These are phyloP conservation scores for Kazachstania kunashirensis DNA, from an alignment of 805 yeast genomes.

Conservation along the genomic window DNA sequence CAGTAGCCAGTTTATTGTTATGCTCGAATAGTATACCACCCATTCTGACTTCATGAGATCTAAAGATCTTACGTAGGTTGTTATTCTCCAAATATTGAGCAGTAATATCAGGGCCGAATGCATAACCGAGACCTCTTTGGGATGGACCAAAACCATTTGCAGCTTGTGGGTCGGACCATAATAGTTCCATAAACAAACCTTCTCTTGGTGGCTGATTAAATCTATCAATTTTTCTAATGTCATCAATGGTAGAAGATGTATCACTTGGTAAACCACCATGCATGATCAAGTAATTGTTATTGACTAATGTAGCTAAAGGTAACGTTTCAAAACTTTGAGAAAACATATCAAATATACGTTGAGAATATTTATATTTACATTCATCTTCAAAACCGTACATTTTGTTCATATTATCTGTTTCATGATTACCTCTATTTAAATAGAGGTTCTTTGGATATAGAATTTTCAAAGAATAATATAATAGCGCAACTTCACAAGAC, in stretches of 20 bases:
- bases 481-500: constrained; percentile 92
- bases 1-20: constrained; percentile 75
- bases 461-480: constrained; percentile 67
- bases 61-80: constrained; percentile 64
- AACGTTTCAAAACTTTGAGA: constrained; percentile 76
- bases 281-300: constrained; percentile 72
- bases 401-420: constrained; percentile 92
- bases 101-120: constrained; percentile 95
- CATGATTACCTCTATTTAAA: constrained; percentile 93
- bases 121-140: constrained; percentile 90
- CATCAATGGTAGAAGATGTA: constrained; percentile 60
- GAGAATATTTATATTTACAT: constrained; percentile 81
- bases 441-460: constrained; percentile 60
- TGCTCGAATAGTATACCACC: constrained; percentile 86
- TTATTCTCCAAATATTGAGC: constrained; percentile 64
- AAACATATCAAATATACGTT: constrained; percentile 70
- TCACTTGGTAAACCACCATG: constrained; percentile 92
- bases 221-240: constrained; percentile 62
- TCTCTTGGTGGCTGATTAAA: constrained; percentile 82
- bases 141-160: constrained; percentile 73
- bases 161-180: constrained; percentile 95
- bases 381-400: constrained; percentile 96
- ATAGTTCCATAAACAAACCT: constrained; percentile 89
- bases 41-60: constrained; percentile 95
- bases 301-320: constrained; percentile 79